A percentile compares a stretch with the other conserved stretches of the same genome.
Evolutionary conservation across 2,329 filamentous ascomycete species (phyloP).

Genomic region (Paraconiothyrium sp.): DNA sequence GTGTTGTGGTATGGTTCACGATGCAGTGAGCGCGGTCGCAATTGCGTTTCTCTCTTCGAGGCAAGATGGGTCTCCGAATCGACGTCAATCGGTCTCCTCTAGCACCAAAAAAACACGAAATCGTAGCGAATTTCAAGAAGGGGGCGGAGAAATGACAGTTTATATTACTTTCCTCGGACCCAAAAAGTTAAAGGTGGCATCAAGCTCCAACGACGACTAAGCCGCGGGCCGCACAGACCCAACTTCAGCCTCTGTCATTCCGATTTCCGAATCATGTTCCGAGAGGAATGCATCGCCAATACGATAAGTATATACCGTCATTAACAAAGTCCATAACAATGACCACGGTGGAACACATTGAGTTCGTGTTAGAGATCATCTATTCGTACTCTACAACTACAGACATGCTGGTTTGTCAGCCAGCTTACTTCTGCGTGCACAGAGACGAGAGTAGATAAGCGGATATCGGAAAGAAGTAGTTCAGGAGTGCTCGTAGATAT

Average conservation of each 20-base stretch:
- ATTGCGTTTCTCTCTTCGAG: not conserved
- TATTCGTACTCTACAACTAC: conserved; percentile 1
- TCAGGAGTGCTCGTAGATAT: conserved; percentile 11
- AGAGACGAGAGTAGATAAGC: not conserved
- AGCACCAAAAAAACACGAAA: not conserved
- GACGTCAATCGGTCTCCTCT: not conserved
- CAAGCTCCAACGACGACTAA: conserved; percentile 37
- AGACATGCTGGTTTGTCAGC: not conserved
- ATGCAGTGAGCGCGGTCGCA: not conserved
- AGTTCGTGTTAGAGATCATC: not conserved
- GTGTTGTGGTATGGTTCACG: not conserved
- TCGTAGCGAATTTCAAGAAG: not conserved
- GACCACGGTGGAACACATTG: not conserved
- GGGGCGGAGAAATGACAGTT: conserved; percentile 6
- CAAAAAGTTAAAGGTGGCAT: conserved; percentile 43
- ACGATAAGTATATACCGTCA: too few species aligned
- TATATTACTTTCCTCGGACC: conserved; percentile 14
- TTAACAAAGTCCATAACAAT: not conserved
- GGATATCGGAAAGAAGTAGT: conserved; percentile 4
- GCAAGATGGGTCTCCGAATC: not conserved
- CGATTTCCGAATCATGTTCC: conserved; percentile 27
- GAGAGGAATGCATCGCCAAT: not conserved
- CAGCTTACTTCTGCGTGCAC: not conserved
- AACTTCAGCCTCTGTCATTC: conserved; percentile 26
- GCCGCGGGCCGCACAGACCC: conserved; percentile 31